Base-by-base conservation (phyloP, 2,329 filamentous ascomycete genomes). In the Coniochaeta ligniaria region DNA sequence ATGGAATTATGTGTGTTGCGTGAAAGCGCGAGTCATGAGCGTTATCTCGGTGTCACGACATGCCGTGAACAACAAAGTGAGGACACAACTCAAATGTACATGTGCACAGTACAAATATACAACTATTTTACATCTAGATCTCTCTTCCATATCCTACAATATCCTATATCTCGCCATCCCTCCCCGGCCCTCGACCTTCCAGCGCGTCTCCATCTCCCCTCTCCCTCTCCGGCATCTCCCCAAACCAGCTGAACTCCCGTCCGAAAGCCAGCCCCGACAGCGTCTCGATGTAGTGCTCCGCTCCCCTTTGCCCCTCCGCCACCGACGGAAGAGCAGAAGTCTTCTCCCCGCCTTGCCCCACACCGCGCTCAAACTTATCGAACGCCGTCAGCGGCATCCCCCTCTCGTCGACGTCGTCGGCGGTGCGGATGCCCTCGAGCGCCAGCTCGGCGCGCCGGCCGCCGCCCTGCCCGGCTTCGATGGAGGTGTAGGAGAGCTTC, bases 391-490 rank as follows among this genome's bases (percentile, higher is more conserved):
- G 22, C 47, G 47, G 47, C 47, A 52, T 17, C 6, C 12, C 47
- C 9, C 8, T n/a, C 26, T 52, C 58, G 35, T 59, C 58, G 1
- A 59, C 43, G 28, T 36, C 58, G n/a, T 59, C 45, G 9, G 52
- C 58, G 14, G 31, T n/a, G 2, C 47, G 47, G 8, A 66, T 60
- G 7, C 75, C 74, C 47, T 78, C 73, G 8, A 86, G 73, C 1
- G 73, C 76, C 26, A 86, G 68, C 66, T 83, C 79, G 22, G 79
- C 76, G n/a, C 80, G 75, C 14, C 77, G 78, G 6, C 81, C 81
- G 57, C 78, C 79, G 61, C 80, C 78, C 58, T 75, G 74, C 0
- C 81, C 82, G 6, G 75, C 80, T 62, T 84, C 78, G 63, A 84
- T 75, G 65, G 75, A 78, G 22, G 75, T 80, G 74, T 84, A 84